Percentiles rank a stretch among this genome's conserved stretches.
phyloP scores from a whole-genome alignment of 768 basidiomycete species.

The Suillus occidentalis region DNA sequence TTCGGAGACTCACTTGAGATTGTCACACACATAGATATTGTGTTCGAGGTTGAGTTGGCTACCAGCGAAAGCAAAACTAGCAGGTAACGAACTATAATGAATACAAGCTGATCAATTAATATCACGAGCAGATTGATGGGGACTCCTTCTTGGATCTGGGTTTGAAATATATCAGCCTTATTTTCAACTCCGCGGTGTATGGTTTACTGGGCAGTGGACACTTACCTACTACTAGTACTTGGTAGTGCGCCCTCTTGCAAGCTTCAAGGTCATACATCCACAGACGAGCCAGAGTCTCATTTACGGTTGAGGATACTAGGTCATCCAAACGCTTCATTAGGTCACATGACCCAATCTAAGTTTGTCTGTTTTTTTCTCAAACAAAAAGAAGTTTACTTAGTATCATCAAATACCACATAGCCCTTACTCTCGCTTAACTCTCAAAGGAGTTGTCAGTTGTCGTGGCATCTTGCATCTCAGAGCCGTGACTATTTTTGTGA shows the following conservation, averaged over 20 bases:
- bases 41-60: background rate
- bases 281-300: background rate
- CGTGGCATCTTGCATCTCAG: background rate
- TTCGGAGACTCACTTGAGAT: background rate
- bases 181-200: too few relatives aligned
- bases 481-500: background rate
- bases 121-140: too few relatives aligned
- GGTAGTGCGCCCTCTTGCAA: too few relatives aligned
- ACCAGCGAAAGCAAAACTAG: background rate
- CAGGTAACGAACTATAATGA: background rate
- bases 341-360: background rate
- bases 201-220: too few relatives aligned
- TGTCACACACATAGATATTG: background rate
- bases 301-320: background rate
- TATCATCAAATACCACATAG: too few relatives aligned
- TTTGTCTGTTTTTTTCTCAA: too few relatives aligned
- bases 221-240: too few relatives aligned
- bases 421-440: too few relatives aligned
- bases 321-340: background rate
- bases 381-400: too few relatives aligned
- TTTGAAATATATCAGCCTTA: too few relatives aligned
- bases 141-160: too few relatives aligned
- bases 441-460: background rate
- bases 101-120: background rate
- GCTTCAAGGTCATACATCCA: too few relatives aligned